Evolutionary conservation across 495 filamentous ascomycete genomes (phyloP), one percentile per base, ranked within the genome.

Genomic region (Gamarada debralockiae): DNA sequence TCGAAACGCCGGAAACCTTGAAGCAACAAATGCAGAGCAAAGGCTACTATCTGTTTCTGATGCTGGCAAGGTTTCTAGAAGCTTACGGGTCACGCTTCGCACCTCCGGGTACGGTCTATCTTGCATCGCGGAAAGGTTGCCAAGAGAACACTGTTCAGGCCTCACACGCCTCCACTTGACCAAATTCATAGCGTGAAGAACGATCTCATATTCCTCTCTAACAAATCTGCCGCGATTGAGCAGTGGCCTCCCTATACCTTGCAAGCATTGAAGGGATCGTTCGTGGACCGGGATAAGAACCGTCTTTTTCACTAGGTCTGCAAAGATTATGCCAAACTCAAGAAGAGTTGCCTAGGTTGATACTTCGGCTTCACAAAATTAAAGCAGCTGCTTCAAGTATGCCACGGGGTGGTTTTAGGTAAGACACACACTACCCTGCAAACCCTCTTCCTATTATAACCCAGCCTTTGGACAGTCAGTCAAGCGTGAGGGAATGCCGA

Each of bases 121-220:
- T 48, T 21, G 45, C 45, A 15, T 48, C 45, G 18, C 45, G 27
- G 20, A 48, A 48, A 48, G 45, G 45, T 48, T 48, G 45, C 23
- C 23, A 33, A 36, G 27, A 20, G 23, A 36, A 48, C 27, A 48
- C 20, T 48, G 45, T 34, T 48, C 45, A 9, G 45, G 45, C 18
- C 13, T 17, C 20, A 25, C 27, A 21, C 45, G 23, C 23, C 22
- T 31, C 27, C 45, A 48, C 14, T 48, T 48, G 23, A 48, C 13
- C 45, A 48, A 21, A 48, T 48, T 48, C 27, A 48, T 25, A 21
- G 27, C 27, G 12, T 48, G 42, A 46, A 46, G 42, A 20, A 46
- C 15, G 42, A 21, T 21, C 42, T 46, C 42, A 46, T 22, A 22
- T 46, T 9, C 22, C 17, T 46, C 42, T 8, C 15, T 46, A 20